Percentiles rank a stretch among this genome's conserved stretches.
Conservation (phyloP, 2,329 filamentous ascomycete genomes). For the Mycocentrospora acerina region DNA sequence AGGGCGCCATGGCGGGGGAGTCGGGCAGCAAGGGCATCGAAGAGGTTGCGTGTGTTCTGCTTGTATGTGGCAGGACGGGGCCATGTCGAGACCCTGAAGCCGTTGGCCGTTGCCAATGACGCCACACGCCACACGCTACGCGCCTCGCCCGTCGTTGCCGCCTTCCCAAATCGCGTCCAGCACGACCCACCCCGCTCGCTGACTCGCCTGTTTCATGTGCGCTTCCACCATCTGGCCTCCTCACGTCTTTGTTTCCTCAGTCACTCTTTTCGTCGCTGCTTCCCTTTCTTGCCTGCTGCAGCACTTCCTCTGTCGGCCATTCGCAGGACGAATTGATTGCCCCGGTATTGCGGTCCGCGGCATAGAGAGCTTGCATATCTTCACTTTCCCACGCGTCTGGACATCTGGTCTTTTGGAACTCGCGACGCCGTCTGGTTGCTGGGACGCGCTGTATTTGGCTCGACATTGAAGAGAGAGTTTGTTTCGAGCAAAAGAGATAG, state of each 20-base stretch:
- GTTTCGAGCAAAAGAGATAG: conserved; percentile 5
- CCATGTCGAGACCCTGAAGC: not conserved
- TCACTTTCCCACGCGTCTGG: conserved; percentile 3
- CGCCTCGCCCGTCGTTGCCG: conserved; percentile 1
- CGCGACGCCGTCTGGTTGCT: not conserved
- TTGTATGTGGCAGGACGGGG: too few species aligned
- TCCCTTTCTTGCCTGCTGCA: conserved; percentile 7
- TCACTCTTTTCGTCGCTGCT: conserved; percentile 6
- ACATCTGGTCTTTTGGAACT: conserved; percentile 19
- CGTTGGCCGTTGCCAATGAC: conserved; percentile 20
- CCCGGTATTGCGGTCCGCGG: conserved; percentile 24
- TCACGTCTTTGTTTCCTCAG: conserved; percentile 8
- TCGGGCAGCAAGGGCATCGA: conserved; percentile 32
- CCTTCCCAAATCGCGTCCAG: conserved; percentile 19
- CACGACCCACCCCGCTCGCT: conserved; percentile 24
- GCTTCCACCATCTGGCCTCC: conserved; percentile 23
- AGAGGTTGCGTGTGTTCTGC: conserved; percentile 4
- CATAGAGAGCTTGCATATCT: conserved; percentile 16
- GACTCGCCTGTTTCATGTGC: conserved; percentile 38
- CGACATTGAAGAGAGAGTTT: not conserved
- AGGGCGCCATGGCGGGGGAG: conserved; percentile 24
- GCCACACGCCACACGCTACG: conserved; percentile 29
- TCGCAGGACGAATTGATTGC: conserved; percentile 23
- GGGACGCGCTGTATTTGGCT: not conserved
- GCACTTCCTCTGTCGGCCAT: conserved; percentile 8